Evolutionary conservation across 192 early-diverging fungal species (phyloP).

Genomic region (Gaertneriomyces semiglobifer): DNA sequence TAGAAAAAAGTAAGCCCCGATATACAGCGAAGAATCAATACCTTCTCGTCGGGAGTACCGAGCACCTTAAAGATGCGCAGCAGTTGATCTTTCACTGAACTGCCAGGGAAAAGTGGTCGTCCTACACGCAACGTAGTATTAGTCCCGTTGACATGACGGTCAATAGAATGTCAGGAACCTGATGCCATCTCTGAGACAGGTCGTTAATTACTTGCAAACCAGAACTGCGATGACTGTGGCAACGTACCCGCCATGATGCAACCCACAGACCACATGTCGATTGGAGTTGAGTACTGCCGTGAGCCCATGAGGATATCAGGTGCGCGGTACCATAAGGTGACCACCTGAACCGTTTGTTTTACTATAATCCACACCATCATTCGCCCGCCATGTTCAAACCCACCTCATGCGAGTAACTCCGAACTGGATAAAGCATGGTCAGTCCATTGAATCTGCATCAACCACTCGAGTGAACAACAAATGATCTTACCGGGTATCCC

Average conservation of each 20-base stretch:
- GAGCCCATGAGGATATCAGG: constrained; percentile 95
- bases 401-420: constrained; percentile 76
- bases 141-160: neutral
- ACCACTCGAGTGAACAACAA: constrained; percentile 6
- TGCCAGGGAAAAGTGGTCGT: constrained; percentile 87
- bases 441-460: neutral
- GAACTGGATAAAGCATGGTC: constrained; percentile 19
- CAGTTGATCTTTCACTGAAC: constrained; percentile 82
- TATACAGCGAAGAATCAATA: constrained; percentile 7
- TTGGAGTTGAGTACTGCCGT: constrained; percentile 88
- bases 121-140: constrained; percentile 40
- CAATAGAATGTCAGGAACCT: constrained; percentile 3
- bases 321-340: constrained; percentile 97
- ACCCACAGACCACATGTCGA: constrained; percentile 97
- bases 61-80: constrained; percentile 83
- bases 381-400: neutral
- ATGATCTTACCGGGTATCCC: constrained; percentile 78
- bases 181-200: constrained; percentile 30
- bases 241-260: constrained; percentile 75
- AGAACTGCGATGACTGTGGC: no score
- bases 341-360: constrained; percentile 60
- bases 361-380: constrained; percentile 5
- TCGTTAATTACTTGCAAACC: no score
- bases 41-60: constrained; percentile 72
- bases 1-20: neutral